Evolutionary conservation across 192 early-diverging fungal genomes (phyloP).

Genomic region (Backusella mclennaniae): DNA sequence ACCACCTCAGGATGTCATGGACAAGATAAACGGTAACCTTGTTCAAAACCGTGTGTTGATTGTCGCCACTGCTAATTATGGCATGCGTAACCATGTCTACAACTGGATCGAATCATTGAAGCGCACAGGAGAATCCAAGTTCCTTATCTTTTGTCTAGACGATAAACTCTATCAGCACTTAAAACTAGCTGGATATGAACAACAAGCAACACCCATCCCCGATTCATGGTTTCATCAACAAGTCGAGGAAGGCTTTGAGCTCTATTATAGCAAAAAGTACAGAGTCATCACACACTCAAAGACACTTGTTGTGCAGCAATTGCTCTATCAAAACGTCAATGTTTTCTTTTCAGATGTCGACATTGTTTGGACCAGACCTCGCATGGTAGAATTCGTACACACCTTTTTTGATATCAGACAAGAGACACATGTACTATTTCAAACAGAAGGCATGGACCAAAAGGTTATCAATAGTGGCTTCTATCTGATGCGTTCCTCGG

Average conservation of each 20-base stretch:
- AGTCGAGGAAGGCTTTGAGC: background rate
- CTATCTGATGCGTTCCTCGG: slow-evolving; percentile 31
- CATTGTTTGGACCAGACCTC: slow-evolving; percentile 19
- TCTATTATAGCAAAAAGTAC: slow-evolving; percentile 10
- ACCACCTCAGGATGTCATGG: slow-evolving; percentile 9
- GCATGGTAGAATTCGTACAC: slow-evolving; percentile 9
- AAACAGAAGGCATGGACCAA: slow-evolving; percentile 14
- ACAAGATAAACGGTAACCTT: slow-evolving; percentile 21
- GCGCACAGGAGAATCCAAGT: slow-evolving; percentile 12
- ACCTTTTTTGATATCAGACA: slow-evolving; percentile 15
- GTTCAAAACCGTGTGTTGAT: slow-evolving; percentile 14
- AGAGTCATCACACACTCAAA: slow-evolving; percentile 22
- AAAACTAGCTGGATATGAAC: slow-evolving; percentile 10
- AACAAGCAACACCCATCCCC: slow-evolving; percentile 20
- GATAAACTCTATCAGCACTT: slow-evolving; percentile 10
- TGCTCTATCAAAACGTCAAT: slow-evolving; percentile 28
- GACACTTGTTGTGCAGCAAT: slow-evolving; percentile 24
- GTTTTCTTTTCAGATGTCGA: slow-evolving; percentile 33
- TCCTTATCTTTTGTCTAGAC: slow-evolving; percentile 28
- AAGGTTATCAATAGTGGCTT: slow-evolving; percentile 20
- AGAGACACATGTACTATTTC: slow-evolving; percentile 23
- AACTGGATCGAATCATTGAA: slow-evolving; percentile 36
- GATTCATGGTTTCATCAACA: slow-evolving; percentile 21
- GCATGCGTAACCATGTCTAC: slow-evolving; percentile 18
- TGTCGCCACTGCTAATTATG: slow-evolving; percentile 27